Base-by-base conservation (phyloP, 2,329 filamentous ascomycete genomes). In the Aphanocladium album region DNA sequence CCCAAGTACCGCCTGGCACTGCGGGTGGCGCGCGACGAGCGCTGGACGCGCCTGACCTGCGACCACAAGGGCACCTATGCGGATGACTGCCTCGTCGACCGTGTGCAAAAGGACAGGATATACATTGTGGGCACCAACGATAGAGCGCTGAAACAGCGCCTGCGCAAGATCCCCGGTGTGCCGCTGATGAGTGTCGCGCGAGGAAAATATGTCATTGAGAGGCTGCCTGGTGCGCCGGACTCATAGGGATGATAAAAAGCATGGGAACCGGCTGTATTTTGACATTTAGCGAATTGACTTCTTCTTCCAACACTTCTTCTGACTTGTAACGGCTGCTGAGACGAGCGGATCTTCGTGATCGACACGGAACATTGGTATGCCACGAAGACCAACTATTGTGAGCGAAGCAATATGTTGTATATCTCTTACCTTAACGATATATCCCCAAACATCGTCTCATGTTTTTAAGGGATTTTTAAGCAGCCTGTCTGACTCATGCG, bases 121-220 rank as follows among this genome's bases (percentile, higher is more conserved):
- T 92, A 92, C 72, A 89, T 92, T 68, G 88, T 91, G 51, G 90
- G 86, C 30, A 92, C 86, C 49, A 88, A 89, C 70, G 88, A 90
- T 81, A 83, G 89, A 66, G 90, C 92, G 67, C 76, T 96, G 62
- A 95, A 96, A 78, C 82, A 91, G 70, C 80, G 93, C 61, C 82
- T 96, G 68, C 82, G 93, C 64, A 97, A 96, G 78, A 74, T 80
- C 47, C 75, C 77, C 45, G 80, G 82, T 74, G 86, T 89, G 61
- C 88, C 88, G 27, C 85, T 90, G 67, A 83, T 96, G 80, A 91
- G 87, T 69, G 91, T 95, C 30, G 90, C 89, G 6, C 84, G 90
- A 69, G 91, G 90, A 50, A 97, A 97, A 76, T 98, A 97, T 75
- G 88, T 93, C 52, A 95, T 99, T 70, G 95, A 98, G 80, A 85